Percentiles rank a stretch among this genome's conserved stretches.
Conservation (phyloP, 257 asterid genomes). For the Solanum piurae region DNA sequence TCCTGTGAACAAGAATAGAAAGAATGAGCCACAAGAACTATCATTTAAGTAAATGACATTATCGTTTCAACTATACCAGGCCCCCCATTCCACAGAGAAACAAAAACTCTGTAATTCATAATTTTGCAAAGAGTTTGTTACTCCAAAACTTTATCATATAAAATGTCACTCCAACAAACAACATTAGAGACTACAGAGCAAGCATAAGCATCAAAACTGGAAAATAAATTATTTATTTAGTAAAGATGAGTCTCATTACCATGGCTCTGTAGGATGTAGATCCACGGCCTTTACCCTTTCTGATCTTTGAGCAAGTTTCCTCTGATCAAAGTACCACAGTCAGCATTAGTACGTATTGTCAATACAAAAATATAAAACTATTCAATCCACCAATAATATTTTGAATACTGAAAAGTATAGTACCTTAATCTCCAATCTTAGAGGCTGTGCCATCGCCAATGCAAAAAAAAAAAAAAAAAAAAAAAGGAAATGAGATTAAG, state of each 20-base stretch:
- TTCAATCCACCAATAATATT: background rate
- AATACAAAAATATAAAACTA: background rate
- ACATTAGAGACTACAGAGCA: background rate
- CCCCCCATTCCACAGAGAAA: background rate
- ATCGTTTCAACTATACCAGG: background rate
- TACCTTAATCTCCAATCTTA: slow-evolving; percentile 9
- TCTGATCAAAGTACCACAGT: slow-evolving; percentile 23
- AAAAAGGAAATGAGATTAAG: background rate
- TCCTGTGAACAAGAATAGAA: slow-evolving; percentile 34
- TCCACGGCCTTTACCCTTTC: slow-evolving; percentile 64
- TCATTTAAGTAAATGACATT: background rate
- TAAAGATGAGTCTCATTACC: slow-evolving; percentile 19
- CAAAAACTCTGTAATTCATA: background rate
- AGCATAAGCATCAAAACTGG: background rate
- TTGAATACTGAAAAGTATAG: background rate
- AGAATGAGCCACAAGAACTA: background rate
- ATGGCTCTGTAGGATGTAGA: slow-evolving; percentile 70
- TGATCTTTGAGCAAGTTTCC: slow-evolving; percentile 60
- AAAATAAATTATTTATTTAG: background rate
- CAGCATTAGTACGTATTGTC: slow-evolving; percentile 5
- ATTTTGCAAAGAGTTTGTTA: background rate
- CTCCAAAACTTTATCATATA: background rate
- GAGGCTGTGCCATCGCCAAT: slow-evolving; percentile 3
- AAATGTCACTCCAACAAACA: background rate
- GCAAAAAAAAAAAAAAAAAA: background rate